Evolutionary conservation across 2,329 filamentous ascomycete genomes (phyloP).

Genomic region (Hymenoscyphus occultus): DNA sequence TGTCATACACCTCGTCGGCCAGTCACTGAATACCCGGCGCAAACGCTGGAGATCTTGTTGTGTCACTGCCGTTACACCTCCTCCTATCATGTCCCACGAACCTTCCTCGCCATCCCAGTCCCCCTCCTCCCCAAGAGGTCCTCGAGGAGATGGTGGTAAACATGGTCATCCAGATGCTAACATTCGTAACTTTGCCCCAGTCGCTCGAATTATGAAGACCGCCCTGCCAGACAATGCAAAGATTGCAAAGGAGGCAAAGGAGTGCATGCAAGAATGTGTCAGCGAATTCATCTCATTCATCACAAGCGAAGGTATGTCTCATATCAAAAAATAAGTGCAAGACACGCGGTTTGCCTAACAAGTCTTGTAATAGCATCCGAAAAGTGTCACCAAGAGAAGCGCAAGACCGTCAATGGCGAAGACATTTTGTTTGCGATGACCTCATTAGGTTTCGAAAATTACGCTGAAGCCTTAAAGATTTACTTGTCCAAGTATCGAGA

Average conservation of each 20-base stretch:
- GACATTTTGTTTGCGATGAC: conserved; percentile 99
- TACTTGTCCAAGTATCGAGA: conserved; percentile 97
- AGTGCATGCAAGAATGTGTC: conserved; percentile 99
- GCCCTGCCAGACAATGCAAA: conserved; percentile 97
- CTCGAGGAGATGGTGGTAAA: conserved; percentile 38
- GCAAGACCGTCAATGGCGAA: conserved; percentile 98
- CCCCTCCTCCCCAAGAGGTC: conserved; percentile 45
- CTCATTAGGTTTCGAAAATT: conserved; percentile 97
- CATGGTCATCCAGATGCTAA: conserved; percentile 68
- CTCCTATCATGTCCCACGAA: conserved; percentile 56
- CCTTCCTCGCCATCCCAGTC: conserved; percentile 43
- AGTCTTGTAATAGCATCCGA: conserved; percentile 70
- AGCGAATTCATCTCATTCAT: conserved; percentile 99
- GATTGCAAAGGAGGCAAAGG: conserved; percentile 98
- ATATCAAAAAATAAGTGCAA: neutral
- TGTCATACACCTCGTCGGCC: conserved; percentile 33
- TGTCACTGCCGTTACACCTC: conserved; percentile 32
- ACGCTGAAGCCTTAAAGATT: conserved; percentile 95
- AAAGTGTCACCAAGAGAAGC: conserved; percentile 98
- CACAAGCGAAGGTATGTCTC: conserved; percentile 85
- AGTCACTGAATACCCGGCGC: conserved; percentile 33
- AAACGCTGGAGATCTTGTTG: conserved; percentile 33
- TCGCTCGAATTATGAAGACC: conserved; percentile 98
- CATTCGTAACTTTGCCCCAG: conserved; percentile 91
- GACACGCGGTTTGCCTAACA: conserved; percentile 18